These are phyloP conservation scores for Fusarium odoratissimum DNA, from an alignment of 2,329 filamentous ascomycete genomes.

Conservation along the genomic window DNA sequence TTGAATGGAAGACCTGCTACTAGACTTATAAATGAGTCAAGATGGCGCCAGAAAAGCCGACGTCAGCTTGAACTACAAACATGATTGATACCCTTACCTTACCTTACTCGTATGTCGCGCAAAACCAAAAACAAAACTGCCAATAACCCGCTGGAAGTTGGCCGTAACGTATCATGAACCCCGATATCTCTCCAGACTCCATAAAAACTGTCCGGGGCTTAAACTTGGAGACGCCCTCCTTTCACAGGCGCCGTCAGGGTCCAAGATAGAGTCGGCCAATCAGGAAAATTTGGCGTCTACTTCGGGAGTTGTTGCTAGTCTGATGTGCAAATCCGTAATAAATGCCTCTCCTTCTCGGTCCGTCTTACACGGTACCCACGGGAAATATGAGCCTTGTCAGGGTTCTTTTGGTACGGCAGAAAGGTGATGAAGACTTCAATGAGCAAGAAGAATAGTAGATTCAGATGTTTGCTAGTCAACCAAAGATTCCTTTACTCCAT, in stretches of 20 bases:
- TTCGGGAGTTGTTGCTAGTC: constrained; percentile 39
- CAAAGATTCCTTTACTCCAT: constrained; percentile 13
- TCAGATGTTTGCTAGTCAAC: not conserved
- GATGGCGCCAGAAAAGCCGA: constrained; percentile 13
- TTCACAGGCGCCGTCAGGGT: constrained; percentile 21
- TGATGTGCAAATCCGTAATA: constrained; percentile 24
- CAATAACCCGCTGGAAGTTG: constrained; percentile 20
- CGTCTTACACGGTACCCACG: constrained; percentile 29
- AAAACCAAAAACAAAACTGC: constrained; percentile 20
- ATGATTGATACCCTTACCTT: constrained; percentile 9
- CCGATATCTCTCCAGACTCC: constrained; percentile 23
- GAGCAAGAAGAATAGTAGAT: not conserved
- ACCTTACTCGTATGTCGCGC: constrained; percentile 32
- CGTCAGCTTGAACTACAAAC: constrained; percentile 28
- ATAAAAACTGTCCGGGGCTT: constrained; percentile 31
- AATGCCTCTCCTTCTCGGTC: constrained; percentile 38
- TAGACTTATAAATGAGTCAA: constrained; percentile 21
- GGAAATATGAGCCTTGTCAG: constrained; percentile 11
- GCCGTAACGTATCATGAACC: constrained; percentile 25
- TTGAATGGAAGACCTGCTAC: constrained; percentile 8
- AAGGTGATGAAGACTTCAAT: not conserved
- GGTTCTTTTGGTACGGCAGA: not conserved
- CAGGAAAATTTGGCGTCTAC: constrained; percentile 44
- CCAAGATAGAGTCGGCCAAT: constrained; percentile 30
- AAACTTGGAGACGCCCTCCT: constrained; percentile 25